Conservation (phyloP, 2,329 filamentous ascomycete genomes). For the Anisogramma anomala region DNA sequence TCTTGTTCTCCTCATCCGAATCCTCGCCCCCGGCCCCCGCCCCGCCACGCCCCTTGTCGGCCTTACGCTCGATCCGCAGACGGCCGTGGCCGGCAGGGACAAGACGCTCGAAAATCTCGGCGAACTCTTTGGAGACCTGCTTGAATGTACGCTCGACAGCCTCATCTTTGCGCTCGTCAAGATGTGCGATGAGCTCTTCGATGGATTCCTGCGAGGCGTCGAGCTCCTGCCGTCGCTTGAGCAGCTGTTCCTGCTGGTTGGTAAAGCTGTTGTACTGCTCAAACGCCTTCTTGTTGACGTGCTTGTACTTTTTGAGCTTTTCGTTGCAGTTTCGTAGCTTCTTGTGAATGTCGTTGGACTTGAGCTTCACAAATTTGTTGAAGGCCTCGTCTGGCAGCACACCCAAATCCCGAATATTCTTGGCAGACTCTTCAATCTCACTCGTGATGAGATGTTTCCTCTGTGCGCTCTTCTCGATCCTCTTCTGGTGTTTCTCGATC, state of each 20-base stretch:
- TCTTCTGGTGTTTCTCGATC: constrained; percentile 78
- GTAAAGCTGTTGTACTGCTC: constrained; percentile 99
- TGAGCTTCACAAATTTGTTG: constrained; percentile 76
- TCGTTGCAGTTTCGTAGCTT: constrained; percentile 86
- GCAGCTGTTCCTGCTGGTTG: constrained; percentile 75
- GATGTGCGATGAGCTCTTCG: constrained; percentile 78
- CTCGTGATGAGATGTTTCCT: constrained; percentile 71
- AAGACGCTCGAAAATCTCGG: constrained; percentile 84
- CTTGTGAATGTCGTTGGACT: constrained; percentile 57
- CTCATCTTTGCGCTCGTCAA: constrained; percentile 94
- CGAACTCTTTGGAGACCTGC: constrained; percentile 89
- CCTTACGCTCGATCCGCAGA: constrained; percentile 83
- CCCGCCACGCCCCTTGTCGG: constrained; percentile 54
- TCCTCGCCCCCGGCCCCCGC: constrained; percentile 46
- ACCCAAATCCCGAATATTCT: constrained; percentile 85
- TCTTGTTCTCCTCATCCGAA: constrained; percentile 56
- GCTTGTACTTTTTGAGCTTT: constrained; percentile 87
- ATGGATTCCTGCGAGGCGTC: constrained; percentile 80
- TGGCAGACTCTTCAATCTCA: constrained; percentile 68
- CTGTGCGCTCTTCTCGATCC: constrained; percentile 83
- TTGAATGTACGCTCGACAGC: constrained; percentile 98
- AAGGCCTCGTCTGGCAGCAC: constrained; percentile 91
- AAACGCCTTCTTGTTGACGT: constrained; percentile 99
- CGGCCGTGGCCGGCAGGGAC: constrained; percentile 88
- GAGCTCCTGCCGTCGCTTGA: constrained; percentile 74